Evolutionary conservation across 495 filamentous ascomycete species (phyloP).

Genomic region (Penicillium antarcticum): DNA sequence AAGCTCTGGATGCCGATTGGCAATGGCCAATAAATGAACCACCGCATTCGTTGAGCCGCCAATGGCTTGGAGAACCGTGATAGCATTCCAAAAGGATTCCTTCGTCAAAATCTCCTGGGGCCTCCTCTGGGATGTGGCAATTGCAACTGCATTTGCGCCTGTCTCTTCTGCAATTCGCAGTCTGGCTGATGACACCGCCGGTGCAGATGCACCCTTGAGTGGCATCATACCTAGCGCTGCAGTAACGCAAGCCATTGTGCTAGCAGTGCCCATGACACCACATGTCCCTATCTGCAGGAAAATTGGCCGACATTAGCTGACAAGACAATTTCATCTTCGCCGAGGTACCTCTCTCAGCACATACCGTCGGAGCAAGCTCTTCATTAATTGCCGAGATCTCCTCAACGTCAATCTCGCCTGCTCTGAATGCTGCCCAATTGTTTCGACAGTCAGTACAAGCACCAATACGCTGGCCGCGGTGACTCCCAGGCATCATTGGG

Average conservation of each 20-base stretch:
- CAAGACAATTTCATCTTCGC: background rate
- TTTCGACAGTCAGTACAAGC: slow-evolving; percentile 67
- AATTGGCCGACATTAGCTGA: background rate
- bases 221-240: slow-evolving; percentile 65
- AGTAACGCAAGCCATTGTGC: slow-evolving; percentile 66
- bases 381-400: slow-evolving; percentile 65
- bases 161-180: slow-evolving; percentile 63
- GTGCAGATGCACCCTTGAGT: slow-evolving; percentile 56
- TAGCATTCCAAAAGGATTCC: slow-evolving; percentile 64
- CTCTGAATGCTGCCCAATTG: slow-evolving; percentile 64
- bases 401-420: slow-evolving; percentile 59
- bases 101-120: slow-evolving; percentile 57
- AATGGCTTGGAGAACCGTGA: slow-evolving; percentile 65
- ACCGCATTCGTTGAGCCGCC: slow-evolving; percentile 68
- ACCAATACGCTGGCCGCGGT: slow-evolving; percentile 54
- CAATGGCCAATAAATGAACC: slow-evolving; percentile 63
- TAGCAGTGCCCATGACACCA: slow-evolving; percentile 69
- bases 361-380: slow-evolving; percentile 62
- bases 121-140: slow-evolving; percentile 34
- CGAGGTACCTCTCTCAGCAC: slow-evolving; percentile 6
- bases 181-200: slow-evolving; percentile 62
- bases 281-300: slow-evolving; percentile 56
- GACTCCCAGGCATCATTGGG: slow-evolving; percentile 65
- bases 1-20: slow-evolving; percentile 54
- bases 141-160: slow-evolving; percentile 51